Evolutionary conservation across 805 yeast species (phyloP).

Genomic region (Cyberlindnera euphorbiiphila): DNA sequence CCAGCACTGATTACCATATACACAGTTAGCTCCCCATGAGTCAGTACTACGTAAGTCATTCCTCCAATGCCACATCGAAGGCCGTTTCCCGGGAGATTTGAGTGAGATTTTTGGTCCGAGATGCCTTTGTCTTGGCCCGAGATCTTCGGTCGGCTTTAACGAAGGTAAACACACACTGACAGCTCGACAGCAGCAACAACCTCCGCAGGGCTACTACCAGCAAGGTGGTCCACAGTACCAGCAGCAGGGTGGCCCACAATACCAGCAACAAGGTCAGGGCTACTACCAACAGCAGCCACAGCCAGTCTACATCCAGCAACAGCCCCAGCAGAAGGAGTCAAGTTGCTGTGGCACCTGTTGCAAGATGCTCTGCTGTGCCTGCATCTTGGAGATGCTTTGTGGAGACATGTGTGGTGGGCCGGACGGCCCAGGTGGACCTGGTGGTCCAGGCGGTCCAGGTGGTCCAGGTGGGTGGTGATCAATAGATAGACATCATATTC

Average conservation of each 20-base stretch:
- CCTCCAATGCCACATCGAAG: not conserved
- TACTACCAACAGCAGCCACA: constrained; percentile 29
- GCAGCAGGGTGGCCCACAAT: constrained; percentile 16
- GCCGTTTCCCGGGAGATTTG: too few species aligned
- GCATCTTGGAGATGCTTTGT: constrained; percentile 20
- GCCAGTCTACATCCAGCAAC: constrained; percentile 26
- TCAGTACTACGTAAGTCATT: constrained; percentile 14
- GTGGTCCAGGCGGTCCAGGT: constrained; percentile 10
- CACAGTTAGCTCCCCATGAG: constrained; percentile 4
- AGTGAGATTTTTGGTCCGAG: too few species aligned
- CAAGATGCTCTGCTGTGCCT: constrained; percentile 23
- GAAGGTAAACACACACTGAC: too few species aligned
- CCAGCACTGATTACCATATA: not conserved
- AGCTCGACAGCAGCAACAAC: constrained; percentile 17
- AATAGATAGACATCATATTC: too few species aligned
- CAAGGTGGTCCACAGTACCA: constrained; percentile 19
- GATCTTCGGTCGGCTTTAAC: too few species aligned
- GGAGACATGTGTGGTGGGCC: constrained; percentile 15
- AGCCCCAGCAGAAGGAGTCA: constrained; percentile 17
- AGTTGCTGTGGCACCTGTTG: constrained; percentile 27
- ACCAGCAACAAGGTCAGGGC: constrained; percentile 26
- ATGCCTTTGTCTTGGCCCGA: too few species aligned
- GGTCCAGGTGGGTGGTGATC: constrained; percentile 7
- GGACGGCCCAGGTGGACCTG: constrained; percentile 9
- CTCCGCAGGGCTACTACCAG: constrained; percentile 16